Evolutionary conservation across 768 basidiomycete species (phyloP), one percentile per base, ranked within the genome.

Genomic region (Rhodotorula toruloides): DNA sequence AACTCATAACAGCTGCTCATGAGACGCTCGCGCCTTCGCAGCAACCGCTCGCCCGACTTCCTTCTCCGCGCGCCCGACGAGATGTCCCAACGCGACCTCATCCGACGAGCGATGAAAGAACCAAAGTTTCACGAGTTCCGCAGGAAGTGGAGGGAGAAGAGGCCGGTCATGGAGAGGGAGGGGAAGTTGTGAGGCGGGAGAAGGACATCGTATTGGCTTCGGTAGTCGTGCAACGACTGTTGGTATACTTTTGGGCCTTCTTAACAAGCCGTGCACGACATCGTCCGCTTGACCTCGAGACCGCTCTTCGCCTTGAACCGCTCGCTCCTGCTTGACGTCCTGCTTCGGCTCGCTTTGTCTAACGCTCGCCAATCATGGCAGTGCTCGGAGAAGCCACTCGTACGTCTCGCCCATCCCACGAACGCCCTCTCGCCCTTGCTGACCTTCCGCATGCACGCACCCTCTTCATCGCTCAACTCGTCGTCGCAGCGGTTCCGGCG

Each of bases 31-130:
- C 27, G 12, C n/a, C 21, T n/a, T 11, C 36, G 32, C 27, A 67
- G 66, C 34, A 47, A 39, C 25, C 47, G 61, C 11, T 52, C 65
- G 40, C 71, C 73, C 7, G 66, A 67, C 4, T 74, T 58, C 34
- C 47, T 58, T 7, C 42, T 72, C 36, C 42, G 46, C 36, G 69
- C 71, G 6, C 55, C 47, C 0, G 40, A 39, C 42, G 50, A 74
- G 57, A 56, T 59, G 43, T 39, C 47, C 1, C 50, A 58, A 4
- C 32, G 17, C 12, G 63, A 68, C 19, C 61, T 72, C 29, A 54
- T 71, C 29, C 12, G 27, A 29, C 34, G 47, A 0, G 70, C 73
- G 27, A 54, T 61, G 27, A 54, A 32, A 34, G 66, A 67, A 25
- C 56, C 49, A 6, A 36, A 46, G 31, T 67, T 60, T 60, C 21